phyloP scores from a whole-genome alignment of 164 flowering plant genomes.

The Amborella trichopoda region DNA sequence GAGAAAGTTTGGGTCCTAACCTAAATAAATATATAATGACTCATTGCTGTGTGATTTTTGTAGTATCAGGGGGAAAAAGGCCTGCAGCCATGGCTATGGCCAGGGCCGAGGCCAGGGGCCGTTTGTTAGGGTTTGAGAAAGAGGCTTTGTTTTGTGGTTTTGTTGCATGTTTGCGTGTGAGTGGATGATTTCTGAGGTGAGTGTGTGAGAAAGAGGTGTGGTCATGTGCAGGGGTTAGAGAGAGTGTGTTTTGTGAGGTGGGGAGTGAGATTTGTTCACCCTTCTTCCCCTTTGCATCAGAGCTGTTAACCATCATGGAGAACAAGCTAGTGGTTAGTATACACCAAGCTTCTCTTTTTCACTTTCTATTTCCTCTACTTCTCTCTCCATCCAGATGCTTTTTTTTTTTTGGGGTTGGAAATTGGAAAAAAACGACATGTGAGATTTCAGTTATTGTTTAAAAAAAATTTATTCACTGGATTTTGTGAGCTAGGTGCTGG shows the following conservation, averaged over 20 bases:
- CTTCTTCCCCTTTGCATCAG: neutral
- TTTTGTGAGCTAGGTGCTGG: slow-evolving; percentile 45
- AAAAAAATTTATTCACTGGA: neutral
- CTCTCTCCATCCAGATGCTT: neutral
- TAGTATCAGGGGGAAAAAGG: neutral
- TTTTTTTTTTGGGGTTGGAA: neutral
- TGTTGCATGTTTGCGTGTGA: slow-evolving; percentile 1
- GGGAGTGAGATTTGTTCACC: neutral
- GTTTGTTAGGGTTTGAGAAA: slow-evolving; percentile 1
- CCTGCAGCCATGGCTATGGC: neutral
- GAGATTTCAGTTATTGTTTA: neutral
- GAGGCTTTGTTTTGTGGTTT: neutral
- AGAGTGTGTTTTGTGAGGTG: slow-evolving; percentile 1
- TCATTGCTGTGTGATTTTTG: neutral
- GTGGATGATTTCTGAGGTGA: neutral
- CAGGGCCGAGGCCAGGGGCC: neutral
- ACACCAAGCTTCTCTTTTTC: neutral
- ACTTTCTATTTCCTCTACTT: neutral
- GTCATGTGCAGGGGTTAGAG: slow-evolving; percentile 2
- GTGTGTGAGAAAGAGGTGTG: slow-evolving; percentile 1
- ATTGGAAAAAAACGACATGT: too few relatives aligned
- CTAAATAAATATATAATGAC: neutral
- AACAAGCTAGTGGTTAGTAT: slow-evolving; percentile 69
- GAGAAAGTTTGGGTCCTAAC: neutral
- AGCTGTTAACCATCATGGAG: slow-evolving; percentile 24